Evolutionary conservation across 345 rosid genomes (phyloP), one percentile per base, ranked within the genome.

Genomic region (Carallia pectinifolia): DNA sequence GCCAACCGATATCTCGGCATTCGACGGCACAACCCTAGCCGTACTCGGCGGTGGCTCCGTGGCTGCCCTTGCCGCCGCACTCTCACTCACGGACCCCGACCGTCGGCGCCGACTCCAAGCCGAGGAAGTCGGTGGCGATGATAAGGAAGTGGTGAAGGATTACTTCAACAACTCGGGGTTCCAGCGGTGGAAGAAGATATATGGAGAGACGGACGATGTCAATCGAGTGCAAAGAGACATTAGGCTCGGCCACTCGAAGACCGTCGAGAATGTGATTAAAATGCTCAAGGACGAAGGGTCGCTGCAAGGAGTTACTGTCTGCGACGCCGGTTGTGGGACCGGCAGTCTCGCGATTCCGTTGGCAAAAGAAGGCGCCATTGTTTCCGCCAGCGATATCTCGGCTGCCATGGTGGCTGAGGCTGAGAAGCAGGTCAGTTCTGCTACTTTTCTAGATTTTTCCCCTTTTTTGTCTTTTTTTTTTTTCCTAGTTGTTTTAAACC

Each of bases 331-430:
- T 1, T 95, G 99, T 29, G 99, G 99, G 13, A 90, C 97, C 0
- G 97, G 97, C 0, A 73, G 73, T 34, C 92, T 92, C 31, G 70
- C 94, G 18, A 88, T 89, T 74, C 99, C 97, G 4, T 79, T 95
- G 48, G 94, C 97, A 4, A 89, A 86, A 79, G 90, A 86, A 84
- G 99, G 97, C 0, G 97, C 99, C 1, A 34, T 84, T 53, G 99
- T 95, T 55, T 89, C 75, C 18, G 97, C 97, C 13, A 89, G 90
- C 60, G 97, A 92, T 71, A 95, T 95, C 73, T 95, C 97, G 16
- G 90, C 97, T 2, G 92, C 97, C 16, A 95, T 92, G 97, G 96
- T 95, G 30, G 83, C 92, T 1, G 97, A 95, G 80, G 99, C 99
- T 44, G 74, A 90, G 84, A 83, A 83, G 72, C 84, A 90, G 88